Percentiles rank a stretch among this genome's conserved stretches.
Conservation (phyloP, 441 rosid species). For the Euphorbia corollata region DNA sequence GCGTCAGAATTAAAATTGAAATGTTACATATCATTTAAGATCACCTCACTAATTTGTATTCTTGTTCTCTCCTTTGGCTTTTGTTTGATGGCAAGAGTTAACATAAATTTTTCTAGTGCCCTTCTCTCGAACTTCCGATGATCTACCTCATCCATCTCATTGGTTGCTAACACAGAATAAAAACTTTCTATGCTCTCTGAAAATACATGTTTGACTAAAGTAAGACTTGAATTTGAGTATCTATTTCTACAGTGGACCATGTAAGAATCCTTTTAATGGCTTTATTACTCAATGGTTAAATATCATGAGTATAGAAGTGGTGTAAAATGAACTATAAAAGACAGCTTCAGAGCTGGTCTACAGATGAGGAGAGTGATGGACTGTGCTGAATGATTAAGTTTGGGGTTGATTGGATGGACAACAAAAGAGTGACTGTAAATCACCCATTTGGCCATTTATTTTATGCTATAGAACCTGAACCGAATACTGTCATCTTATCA, state of each 20-base stretch:
- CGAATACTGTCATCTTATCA: neutral
- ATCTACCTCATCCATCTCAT: neutral
- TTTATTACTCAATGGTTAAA: no score
- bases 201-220: neutral
- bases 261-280: no score
- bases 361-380: neutral
- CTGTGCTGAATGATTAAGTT: neutral
- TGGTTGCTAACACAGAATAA: neutral
- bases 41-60: neutral
- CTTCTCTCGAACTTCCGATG: no score
- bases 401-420: neutral
- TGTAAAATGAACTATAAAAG: neutral
- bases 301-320: neutral
- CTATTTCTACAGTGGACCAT: neutral
- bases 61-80: neutral
- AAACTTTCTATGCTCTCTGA: neutral
- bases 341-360: neutral
- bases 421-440: neutral
- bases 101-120: neutral
- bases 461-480: constrained; percentile 3
- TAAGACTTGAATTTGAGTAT: neutral
- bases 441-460: neutral
- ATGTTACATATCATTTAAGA: neutral
- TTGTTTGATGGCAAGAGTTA: neutral
- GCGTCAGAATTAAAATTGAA: neutral